A percentile compares a stretch with the other conserved stretches of the same genome.
Evolutionary conservation across 352 stramenopile species (phyloP).

Genomic region (Phytophthora pseudosyringae): DNA sequence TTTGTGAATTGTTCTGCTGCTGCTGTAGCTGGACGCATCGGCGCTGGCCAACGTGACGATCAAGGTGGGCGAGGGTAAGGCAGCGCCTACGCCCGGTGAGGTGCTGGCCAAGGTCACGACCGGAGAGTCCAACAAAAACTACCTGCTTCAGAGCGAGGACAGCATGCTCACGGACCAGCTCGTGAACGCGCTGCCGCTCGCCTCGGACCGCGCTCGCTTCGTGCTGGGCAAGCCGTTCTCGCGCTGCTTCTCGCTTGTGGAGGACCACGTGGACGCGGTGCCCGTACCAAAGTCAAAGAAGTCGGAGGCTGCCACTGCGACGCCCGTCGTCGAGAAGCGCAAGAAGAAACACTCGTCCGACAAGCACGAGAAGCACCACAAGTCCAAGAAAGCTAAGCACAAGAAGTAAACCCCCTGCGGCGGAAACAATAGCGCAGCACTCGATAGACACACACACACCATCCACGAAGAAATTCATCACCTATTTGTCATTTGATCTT

Average conservation of each 20-base stretch:
- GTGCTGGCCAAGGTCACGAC: slow-evolving; percentile 52
- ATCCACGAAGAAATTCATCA: slow-evolving; percentile 37
- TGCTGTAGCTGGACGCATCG: slow-evolving; percentile 70
- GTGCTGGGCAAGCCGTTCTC: slow-evolving; percentile 78
- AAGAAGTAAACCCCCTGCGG: slow-evolving; percentile 37
- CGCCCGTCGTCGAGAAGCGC: slow-evolving; percentile 30
- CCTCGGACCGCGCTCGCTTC: slow-evolving; percentile 63
- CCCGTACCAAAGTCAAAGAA: slow-evolving; percentile 22
- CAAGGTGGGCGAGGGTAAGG: slow-evolving; percentile 52
- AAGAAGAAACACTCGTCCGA: slow-evolving; percentile 44
- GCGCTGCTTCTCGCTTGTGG: slow-evolving; percentile 75
- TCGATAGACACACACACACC: slow-evolving; percentile 34
- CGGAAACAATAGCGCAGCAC: slow-evolving; percentile 35
- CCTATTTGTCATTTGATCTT: slow-evolving; percentile 45
- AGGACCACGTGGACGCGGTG: slow-evolving; percentile 40
- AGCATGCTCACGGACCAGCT: slow-evolving; percentile 72
- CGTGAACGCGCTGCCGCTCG: slow-evolving; percentile 74
- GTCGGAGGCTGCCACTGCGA: slow-evolving; percentile 8
- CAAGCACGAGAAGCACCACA: slow-evolving; percentile 46
- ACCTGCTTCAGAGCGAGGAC: slow-evolving; percentile 66
- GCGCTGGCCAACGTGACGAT: slow-evolving; percentile 72
- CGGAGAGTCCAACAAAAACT: slow-evolving; percentile 50
- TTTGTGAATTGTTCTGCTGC: slow-evolving; percentile 5
- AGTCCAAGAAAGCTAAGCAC: slow-evolving; percentile 71
- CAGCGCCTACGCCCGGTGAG: slow-evolving; percentile 31